Evolutionary conservation across 176 grass and related monocot genomes (phyloP), one percentile per base, ranked within the genome.

Genomic region (Calamus simplicifolius): DNA sequence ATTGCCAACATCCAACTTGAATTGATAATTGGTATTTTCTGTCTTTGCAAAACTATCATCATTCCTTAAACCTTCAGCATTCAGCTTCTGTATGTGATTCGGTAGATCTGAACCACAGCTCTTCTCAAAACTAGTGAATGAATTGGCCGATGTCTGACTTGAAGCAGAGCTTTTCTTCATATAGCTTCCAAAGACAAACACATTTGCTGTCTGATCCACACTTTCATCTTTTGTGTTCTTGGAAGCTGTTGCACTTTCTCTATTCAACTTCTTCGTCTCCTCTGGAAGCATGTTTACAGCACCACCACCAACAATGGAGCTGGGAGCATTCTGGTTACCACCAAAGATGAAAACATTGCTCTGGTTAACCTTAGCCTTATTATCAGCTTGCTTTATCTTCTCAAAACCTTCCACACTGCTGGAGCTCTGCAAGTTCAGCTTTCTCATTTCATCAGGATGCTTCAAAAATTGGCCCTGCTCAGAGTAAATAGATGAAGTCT

Each of bases 231-330:
- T 63, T n/a, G 51, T 64, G 21, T 28, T 82, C 43, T 69, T 35
- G 15, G 72, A 76, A 73, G 79, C 38, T 51, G 54, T 17, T 69
- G 49, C 59, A 64, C 18, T 51, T 69, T 69, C 78, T 62, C 71
- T 77, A 58, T 80, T 78, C 75, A 88, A 72, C n/a, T 77, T 75
- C 68, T 75, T 76, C 66, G 76, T 79, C 57, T 79, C 80, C 21
- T 75, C 87, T n/a, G 78, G 66, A 61, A 91, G 76, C 28, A 31
- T 35, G 50, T 61, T 53, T 17, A 58, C 66, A 25, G 8, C 4
- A 6, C 43, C 64, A 72, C 29, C 54, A 78, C 51, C 29, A 67
- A 56, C 29, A 67, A 60, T 43, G 56, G 70, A 71, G 52, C 48
- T 75, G 8, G 51, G 62, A 59, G 53, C 26, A 25, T 56, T 56